phyloP scores from a whole-genome alignment of 768 basidiomycete genomes.

The Piloderma croceum region DNA sequence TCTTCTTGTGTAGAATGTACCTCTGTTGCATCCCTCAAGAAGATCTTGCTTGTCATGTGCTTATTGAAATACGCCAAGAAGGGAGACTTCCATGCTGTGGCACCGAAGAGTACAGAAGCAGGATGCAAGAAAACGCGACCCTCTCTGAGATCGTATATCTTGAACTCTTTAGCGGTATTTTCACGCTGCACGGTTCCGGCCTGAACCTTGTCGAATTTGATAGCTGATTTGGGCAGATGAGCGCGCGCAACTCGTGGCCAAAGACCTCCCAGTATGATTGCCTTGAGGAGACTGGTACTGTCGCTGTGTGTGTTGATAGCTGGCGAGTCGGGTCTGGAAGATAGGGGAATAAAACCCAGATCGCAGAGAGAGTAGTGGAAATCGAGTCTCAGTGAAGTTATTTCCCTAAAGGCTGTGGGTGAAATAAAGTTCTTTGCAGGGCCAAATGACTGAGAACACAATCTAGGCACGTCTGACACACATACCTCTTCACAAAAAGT shows the following conservation, averaged over 20 bases:
- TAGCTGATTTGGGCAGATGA: constrained; percentile 61
- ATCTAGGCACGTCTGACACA: constrained; percentile 4
- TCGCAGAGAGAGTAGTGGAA: constrained; percentile 65
- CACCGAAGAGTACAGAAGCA: constrained; percentile 69
- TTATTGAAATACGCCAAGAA: constrained; percentile 84
- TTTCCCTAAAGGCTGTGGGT: constrained; percentile 63
- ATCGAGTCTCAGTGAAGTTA: constrained; percentile 71
- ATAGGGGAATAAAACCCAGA: constrained; percentile 60
- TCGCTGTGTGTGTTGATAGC: constrained; percentile 59
- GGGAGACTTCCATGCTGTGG: constrained; percentile 66
- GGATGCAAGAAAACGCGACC: constrained; percentile 80
- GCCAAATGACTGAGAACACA: neutral
- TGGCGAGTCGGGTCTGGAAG: constrained; percentile 39
- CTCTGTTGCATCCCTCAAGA: constrained; percentile 83
- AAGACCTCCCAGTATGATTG: constrained; percentile 78
- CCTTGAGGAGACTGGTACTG: constrained; percentile 75
- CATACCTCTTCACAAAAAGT: constrained; percentile 68
- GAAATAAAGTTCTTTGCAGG: constrained; percentile 76
- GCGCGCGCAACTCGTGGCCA: constrained; percentile 82
- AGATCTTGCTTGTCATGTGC: constrained; percentile 76
- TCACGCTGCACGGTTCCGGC: constrained; percentile 82
- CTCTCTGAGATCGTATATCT: constrained; percentile 63
- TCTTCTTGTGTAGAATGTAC: constrained; percentile 33
- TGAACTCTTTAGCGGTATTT: constrained; percentile 79
- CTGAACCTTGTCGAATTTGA: constrained; percentile 82